Conservation (phyloP, 805 yeast species). For the Alloascoidea africana region DNA sequence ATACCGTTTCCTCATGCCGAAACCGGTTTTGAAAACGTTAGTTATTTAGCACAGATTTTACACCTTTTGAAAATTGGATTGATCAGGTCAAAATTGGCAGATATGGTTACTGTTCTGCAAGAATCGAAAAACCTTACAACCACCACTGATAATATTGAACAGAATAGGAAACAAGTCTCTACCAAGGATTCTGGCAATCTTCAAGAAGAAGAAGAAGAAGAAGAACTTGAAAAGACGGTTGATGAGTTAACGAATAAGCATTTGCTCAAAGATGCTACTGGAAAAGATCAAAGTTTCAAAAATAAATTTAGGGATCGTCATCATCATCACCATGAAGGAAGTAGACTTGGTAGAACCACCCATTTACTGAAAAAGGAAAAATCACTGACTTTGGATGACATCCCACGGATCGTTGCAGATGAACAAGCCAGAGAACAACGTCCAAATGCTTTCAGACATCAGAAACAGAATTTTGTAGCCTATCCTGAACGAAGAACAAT, state of each 20-base stretch:
- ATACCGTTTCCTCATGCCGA: neutral
- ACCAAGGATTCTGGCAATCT: too few relatives aligned
- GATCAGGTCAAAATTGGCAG: neutral
- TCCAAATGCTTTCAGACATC: slow-evolving; percentile 85
- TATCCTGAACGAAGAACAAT: slow-evolving; percentile 1
- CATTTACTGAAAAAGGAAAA: slow-evolving; percentile 66
- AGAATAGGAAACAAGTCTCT: too few relatives aligned
- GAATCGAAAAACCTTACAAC: too few relatives aligned
- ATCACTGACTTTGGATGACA: slow-evolving; percentile 85
- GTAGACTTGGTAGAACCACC: slow-evolving; percentile 41
- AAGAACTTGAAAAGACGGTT: too few relatives aligned
- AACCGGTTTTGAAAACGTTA: neutral
- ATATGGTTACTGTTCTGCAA: neutral
- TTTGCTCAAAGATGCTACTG: too few relatives aligned
- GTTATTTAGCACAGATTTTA: neutral
- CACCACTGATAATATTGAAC: too few relatives aligned
- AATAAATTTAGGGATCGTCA: too few relatives aligned
- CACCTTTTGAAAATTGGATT: neutral
- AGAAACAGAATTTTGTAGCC: slow-evolving; percentile 22
- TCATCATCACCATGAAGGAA: too few relatives aligned
- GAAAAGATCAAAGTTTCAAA: too few relatives aligned
- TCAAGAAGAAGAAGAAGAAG: too few relatives aligned
- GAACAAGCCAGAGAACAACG: slow-evolving; percentile 90
- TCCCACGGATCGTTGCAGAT: slow-evolving; percentile 92
- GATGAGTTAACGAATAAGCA: too few relatives aligned